phyloP scores from a whole-genome alignment of 2,329 filamentous ascomycete species.

The Calonectria pteridis region DNA sequence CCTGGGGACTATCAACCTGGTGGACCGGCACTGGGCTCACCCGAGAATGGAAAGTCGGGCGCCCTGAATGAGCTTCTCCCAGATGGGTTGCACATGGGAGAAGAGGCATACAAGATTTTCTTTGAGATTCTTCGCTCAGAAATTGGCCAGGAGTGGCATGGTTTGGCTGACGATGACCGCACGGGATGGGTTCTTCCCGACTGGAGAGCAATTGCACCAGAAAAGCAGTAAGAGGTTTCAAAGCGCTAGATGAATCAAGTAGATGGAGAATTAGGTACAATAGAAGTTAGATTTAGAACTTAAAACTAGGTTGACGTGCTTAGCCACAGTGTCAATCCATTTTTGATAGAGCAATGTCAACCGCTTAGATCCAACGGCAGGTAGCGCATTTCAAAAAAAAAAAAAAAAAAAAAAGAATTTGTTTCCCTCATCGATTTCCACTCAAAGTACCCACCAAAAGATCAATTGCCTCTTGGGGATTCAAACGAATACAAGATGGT shows the following conservation, averaged over 20 bases:
- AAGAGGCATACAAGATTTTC: conserved; percentile 65
- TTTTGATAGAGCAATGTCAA: neutral
- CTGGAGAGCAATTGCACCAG: conserved; percentile 54
- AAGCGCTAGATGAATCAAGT: no score
- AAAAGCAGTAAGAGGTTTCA: neutral
- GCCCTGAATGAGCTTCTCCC: conserved; percentile 65
- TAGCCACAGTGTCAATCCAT: neutral
- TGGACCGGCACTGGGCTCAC: conserved; percentile 63
- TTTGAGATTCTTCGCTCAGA: conserved; percentile 62
- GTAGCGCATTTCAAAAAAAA: neutral
- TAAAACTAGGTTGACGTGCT: neutral
- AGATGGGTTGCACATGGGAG: conserved; percentile 70
- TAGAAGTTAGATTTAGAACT: neutral
- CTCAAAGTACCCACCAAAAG: neutral
- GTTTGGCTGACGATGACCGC: conserved; percentile 50
- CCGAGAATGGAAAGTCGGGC: conserved; percentile 62
- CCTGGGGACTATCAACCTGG: conserved; percentile 67
- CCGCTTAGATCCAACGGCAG: neutral
- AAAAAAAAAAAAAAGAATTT: neutral
- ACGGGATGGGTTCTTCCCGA: conserved; percentile 61
- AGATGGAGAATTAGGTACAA: neutral
- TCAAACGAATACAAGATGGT: neutral
- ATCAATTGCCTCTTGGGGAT: neutral
- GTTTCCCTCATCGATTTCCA: neutral
- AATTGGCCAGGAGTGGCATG: conserved; percentile 59